phyloP scores from a whole-genome alignment of 805 yeast genomes.

The Ogataea degrootiae region DNA sequence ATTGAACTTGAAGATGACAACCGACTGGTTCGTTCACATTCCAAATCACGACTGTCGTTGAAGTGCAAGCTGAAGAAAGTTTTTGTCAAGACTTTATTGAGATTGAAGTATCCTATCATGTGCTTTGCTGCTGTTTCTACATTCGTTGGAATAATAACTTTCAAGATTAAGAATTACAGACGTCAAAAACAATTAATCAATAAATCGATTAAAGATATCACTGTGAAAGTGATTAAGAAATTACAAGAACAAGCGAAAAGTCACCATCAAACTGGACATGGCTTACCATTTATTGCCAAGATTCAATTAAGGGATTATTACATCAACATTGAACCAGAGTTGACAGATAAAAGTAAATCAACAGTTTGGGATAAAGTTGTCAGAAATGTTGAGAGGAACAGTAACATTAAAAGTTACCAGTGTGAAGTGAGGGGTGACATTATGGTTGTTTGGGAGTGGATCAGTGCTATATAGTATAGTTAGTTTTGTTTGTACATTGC shows the following conservation, averaged over 20 bases:
- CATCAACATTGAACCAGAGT: constrained; percentile 33
- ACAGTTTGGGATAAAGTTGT: constrained; percentile 57
- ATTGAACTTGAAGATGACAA: neutral
- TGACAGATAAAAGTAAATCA: constrained; percentile 35
- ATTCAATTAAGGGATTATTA: constrained; percentile 70
- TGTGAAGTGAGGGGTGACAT: constrained; percentile 83
- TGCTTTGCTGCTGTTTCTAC: constrained; percentile 4
- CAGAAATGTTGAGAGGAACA: constrained; percentile 54
- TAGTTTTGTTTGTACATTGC: too few relatives aligned
- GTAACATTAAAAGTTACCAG: constrained; percentile 57
- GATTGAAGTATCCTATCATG: constrained; percentile 21
- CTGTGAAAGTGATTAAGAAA: constrained; percentile 44
- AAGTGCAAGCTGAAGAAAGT: constrained; percentile 25
- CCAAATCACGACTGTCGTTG: constrained; percentile 24
- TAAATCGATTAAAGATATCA: constrained; percentile 40
- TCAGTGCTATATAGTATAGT: constrained; percentile 34
- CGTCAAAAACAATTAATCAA: constrained; percentile 39
- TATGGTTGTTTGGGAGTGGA: constrained; percentile 86
- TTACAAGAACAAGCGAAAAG: constrained; percentile 42
- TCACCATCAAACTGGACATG: constrained; percentile 26
- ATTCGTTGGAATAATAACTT: constrained; percentile 19
- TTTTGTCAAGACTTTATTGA: constrained; percentile 16
- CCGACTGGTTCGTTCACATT: constrained; percentile 21
- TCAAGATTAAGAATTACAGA: constrained; percentile 34
- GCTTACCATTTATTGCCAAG: constrained; percentile 50